A percentile compares a stretch with the other conserved stretches of the same genome.
These are phyloP conservation scores for Taphrina wiesneri DNA, from an alignment of 1,139 yeast genomes.

Conservation along the genomic window DNA sequence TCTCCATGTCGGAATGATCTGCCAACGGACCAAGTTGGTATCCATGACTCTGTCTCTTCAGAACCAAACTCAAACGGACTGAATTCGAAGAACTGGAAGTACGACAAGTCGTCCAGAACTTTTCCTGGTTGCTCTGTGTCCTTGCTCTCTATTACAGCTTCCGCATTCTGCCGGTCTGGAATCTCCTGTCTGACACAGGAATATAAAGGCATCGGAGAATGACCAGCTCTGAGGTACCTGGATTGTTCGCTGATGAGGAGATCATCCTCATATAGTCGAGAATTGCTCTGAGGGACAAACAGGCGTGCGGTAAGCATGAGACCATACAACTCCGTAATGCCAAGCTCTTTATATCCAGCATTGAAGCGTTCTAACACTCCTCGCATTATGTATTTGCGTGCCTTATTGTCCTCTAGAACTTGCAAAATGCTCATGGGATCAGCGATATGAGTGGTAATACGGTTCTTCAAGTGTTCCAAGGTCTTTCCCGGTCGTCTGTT, in stretches of 20 bases:
- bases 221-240: constrained; percentile 37
- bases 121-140: constrained; percentile 4
- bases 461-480: constrained; percentile 38
- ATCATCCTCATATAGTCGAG: constrained; percentile 33
- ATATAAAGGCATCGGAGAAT: constrained; percentile 41
- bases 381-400: constrained; percentile 39
- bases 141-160: not conserved
- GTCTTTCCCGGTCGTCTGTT: constrained; percentile 34
- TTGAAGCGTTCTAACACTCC: constrained; percentile 39
- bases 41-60: constrained; percentile 41
- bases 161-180: constrained; percentile 32
- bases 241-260: constrained; percentile 40
- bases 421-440: constrained; percentile 38
- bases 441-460: constrained; percentile 40
- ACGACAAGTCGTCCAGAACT: constrained; percentile 19
- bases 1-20: constrained; percentile 38
- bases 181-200: constrained; percentile 41
- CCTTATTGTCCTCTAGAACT: constrained; percentile 37
- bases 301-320: constrained; percentile 39
- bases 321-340: constrained; percentile 40
- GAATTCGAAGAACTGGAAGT: constrained; percentile 41
- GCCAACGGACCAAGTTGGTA: constrained; percentile 41
- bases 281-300: constrained; percentile 38
- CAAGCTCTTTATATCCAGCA: constrained; percentile 35
- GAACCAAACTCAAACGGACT: constrained; percentile 41